A percentile compares a stretch with the other conserved stretches of the same genome.
Evolutionary conservation across 352 stramenopile genomes (phyloP).

Genomic region (Phytophthora rubi): DNA sequence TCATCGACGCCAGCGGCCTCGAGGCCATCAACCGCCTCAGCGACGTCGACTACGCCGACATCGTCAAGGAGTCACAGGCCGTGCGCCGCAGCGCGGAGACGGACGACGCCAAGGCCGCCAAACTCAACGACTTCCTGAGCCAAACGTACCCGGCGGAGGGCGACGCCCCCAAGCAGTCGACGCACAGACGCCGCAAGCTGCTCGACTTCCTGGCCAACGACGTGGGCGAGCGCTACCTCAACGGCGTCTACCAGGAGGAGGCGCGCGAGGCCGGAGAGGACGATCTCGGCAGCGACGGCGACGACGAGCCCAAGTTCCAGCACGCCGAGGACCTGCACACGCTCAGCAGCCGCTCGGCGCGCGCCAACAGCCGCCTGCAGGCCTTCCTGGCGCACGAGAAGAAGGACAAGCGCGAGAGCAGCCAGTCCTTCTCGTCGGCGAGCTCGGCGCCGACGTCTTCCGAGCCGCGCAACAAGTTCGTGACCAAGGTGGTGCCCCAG

Average conservation of each 20-base stretch:
- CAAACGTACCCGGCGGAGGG: conserved; percentile 43
- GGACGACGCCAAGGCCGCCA: conserved; percentile 32
- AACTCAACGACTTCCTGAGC: conserved; percentile 55
- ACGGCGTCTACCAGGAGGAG: conserved; percentile 77
- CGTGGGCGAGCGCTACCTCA: conserved; percentile 69
- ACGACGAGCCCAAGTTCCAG: conserved; percentile 30
- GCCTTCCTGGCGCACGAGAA: conserved; percentile 67
- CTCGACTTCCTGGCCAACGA: conserved; percentile 81
- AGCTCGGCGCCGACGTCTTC: conserved; percentile 26
- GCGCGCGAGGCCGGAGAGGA: conserved; percentile 41
- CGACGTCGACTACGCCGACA: conserved; percentile 44
- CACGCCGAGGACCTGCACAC: conserved; percentile 27
- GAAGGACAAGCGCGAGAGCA: conserved; percentile 49
- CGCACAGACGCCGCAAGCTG: conserved; percentile 66
- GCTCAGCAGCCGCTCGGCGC: conserved; percentile 28
- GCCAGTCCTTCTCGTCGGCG: conserved; percentile 41
- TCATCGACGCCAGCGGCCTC: conserved; percentile 58
- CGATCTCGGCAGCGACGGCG: conserved; percentile 29
- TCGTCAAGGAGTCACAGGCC: conserved; percentile 36
- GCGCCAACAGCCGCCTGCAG: conserved; percentile 59
- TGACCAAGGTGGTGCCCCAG: conserved; percentile 55
- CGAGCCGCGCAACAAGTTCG: conserved; percentile 61
- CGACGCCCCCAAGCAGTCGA: conserved; percentile 26
- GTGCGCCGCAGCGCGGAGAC: conserved; percentile 14
- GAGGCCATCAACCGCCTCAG: conserved; percentile 62